Evolutionary conservation across 129 eudicot species (phyloP).

Genomic region (Chrysanthemum lavandulifolium): DNA sequence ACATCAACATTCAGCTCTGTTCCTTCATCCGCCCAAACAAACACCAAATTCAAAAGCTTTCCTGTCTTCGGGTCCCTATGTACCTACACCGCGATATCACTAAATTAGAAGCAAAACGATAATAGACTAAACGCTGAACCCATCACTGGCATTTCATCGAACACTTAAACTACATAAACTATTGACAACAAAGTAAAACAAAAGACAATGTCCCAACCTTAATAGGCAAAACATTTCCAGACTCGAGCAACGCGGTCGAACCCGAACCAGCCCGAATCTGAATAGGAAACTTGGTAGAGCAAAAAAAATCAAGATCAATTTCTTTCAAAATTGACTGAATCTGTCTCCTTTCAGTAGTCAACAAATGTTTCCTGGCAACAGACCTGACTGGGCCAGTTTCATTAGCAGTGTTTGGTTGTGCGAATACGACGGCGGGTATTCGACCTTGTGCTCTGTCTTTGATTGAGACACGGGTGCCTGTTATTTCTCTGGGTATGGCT

Average conservation of each 20-base stretch:
- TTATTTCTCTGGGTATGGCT: constrained; percentile 75
- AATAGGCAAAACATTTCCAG: constrained; percentile 78
- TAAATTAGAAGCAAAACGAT: background rate
- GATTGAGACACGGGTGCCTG: constrained; percentile 59
- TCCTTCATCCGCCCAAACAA: constrained; percentile 96
- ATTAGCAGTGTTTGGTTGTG: constrained; percentile 57
- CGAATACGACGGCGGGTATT: constrained; percentile 80
- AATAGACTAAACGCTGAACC: constrained; percentile 7
- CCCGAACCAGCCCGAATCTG: constrained; percentile 96
- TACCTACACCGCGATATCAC: constrained; percentile 41
- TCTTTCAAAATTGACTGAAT: constrained; percentile 66
- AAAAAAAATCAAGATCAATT: constrained; percentile 58
- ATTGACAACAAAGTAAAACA: background rate
- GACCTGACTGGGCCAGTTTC: constrained; percentile 32
- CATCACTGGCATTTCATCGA: constrained; percentile 6
- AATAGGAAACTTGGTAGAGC: constrained; percentile 77
- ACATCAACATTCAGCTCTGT: constrained; percentile 68
- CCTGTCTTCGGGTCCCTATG: constrained; percentile 76
- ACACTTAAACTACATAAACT: constrained; percentile 10
- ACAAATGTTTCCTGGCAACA: constrained; percentile 52
- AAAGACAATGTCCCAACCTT: constrained; percentile 40
- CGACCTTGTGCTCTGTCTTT: constrained; percentile 93
- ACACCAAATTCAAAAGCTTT: constrained; percentile 77
- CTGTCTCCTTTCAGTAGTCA: constrained; percentile 78
- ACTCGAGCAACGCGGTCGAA: constrained; percentile 60